Evolutionary conservation across 257 asterid genomes (phyloP).

Genomic region (Ilex aquifolium): DNA sequence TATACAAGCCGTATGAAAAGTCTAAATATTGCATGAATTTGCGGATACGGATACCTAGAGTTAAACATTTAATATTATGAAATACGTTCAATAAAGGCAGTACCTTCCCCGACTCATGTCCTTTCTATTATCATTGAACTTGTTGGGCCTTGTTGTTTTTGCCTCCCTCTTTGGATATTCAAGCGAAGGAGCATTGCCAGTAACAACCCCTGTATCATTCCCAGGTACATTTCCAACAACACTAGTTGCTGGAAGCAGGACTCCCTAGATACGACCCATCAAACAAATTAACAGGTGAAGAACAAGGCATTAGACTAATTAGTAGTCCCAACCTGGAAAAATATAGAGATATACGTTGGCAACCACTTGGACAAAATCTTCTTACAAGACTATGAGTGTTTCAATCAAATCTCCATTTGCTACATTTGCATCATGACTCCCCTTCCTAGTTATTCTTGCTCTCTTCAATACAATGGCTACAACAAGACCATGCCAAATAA

Average conservation of each 20-base stretch:
- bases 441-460: conserved; percentile 72
- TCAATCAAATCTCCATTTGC: conserved; percentile 51
- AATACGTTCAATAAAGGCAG: conserved; percentile 6
- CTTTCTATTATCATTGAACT: conserved; percentile 21
- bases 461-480: conserved; percentile 81
- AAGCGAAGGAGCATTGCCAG: conserved; percentile 17
- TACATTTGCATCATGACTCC: conserved; percentile 46
- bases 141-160: conserved; percentile 19
- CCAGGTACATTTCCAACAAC: conserved; percentile 34
- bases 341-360: conserved; percentile 59
- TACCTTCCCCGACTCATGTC: conserved; percentile 36
- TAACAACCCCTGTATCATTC: conserved; percentile 27
- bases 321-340: conserved; percentile 8
- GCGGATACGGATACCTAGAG: too few species aligned
- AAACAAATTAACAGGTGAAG: conserved; percentile 6
- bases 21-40: background rate
- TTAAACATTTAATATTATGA: background rate
- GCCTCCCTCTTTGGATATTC: conserved; percentile 28
- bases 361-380: conserved; percentile 85
- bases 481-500: conserved; percentile 6
- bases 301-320: background rate
- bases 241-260: conserved; percentile 48
- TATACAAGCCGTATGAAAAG: too few species aligned
- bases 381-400: conserved; percentile 61
- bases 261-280: conserved; percentile 38